Evolutionary conservation across 176 grass and related monocot genomes (phyloP).

Genomic region (Eleusine indica): DNA sequence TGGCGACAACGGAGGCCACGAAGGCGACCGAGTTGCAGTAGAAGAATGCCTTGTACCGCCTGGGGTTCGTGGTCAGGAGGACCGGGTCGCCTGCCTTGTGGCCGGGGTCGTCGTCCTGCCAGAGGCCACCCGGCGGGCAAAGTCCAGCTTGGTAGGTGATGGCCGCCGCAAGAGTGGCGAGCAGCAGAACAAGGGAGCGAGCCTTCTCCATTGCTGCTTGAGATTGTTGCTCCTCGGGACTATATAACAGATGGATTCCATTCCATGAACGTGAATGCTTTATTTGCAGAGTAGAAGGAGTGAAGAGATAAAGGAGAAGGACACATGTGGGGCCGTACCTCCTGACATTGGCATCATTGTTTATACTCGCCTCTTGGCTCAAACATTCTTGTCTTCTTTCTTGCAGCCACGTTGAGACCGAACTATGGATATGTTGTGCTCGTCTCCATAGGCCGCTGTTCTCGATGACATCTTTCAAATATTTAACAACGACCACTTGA

Average conservation of each 20-base stretch:
- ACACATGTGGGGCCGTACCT: no score
- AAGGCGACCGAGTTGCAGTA: conserved; percentile 46
- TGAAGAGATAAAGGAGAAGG: no score
- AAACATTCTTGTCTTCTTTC: not conserved
- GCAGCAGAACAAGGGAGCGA: conserved; percentile 19
- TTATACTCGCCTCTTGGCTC: no score
- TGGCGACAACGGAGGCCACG: conserved; percentile 38
- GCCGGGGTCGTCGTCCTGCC: conserved; percentile 16
- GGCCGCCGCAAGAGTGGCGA: conserved; percentile 39
- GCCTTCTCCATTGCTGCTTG: not conserved
- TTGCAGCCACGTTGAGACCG: not conserved
- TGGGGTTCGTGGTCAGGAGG: not conserved
- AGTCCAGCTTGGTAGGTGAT: conserved; percentile 46
- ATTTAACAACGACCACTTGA: not conserved
- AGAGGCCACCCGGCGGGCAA: conserved; percentile 36
- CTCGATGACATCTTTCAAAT: not conserved
- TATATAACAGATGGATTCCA: not conserved
- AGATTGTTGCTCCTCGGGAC: not conserved
- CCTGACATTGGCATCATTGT: no score
- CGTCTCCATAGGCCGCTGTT: not conserved
- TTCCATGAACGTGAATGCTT: no score
- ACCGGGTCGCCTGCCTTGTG: conserved; percentile 11
- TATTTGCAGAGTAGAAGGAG: not conserved
- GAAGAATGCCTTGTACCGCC: conserved; percentile 36
- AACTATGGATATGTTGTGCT: no score